Percentiles rank a stretch among this genome's conserved stretches.
These are phyloP conservation scores for Coix lacrymajobi DNA, from an alignment of 176 grass and related monocot genomes.

Conservation along the genomic window DNA sequence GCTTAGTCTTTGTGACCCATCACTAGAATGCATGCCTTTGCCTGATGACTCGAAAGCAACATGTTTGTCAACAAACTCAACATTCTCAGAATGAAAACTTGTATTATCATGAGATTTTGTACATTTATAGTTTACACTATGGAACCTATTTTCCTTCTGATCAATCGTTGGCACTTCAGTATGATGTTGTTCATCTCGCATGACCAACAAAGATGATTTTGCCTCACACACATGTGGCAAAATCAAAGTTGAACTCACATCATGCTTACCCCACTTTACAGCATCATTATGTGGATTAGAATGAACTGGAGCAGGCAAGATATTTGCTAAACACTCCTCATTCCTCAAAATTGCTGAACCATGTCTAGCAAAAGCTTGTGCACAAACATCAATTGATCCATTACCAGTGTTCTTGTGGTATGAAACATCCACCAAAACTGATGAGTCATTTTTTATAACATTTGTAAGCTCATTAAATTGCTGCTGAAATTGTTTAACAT, in stretches of 20 bases:
- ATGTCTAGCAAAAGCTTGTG: constrained; percentile 3
- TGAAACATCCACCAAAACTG: constrained; percentile 7
- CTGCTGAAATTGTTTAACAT: constrained; percentile 13
- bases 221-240: not conserved
- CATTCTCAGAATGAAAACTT: constrained; percentile 25
- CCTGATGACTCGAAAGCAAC: constrained; percentile 21
- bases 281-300: constrained; percentile 5
- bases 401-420: constrained; percentile 9
- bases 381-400: constrained; percentile 4
- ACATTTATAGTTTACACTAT: constrained; percentile 1
- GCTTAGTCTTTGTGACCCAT: not conserved
- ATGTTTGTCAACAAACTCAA: constrained; percentile 15
- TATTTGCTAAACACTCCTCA: not conserved
- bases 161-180: not conserved
- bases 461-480: constrained; percentile 21
- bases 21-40: not conserved
- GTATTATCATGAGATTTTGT: constrained; percentile 17
- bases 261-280: not conserved
- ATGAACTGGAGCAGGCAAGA: not conserved
- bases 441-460: constrained; percentile 19
- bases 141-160: constrained; percentile 7
- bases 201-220: constrained; percentile 12
- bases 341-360: not conserved
- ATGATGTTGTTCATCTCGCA: not conserved
- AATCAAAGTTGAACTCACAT: constrained; percentile 4